Base-by-base conservation (phyloP, 345 rosid species). In the Cardamine occulta region DNA sequence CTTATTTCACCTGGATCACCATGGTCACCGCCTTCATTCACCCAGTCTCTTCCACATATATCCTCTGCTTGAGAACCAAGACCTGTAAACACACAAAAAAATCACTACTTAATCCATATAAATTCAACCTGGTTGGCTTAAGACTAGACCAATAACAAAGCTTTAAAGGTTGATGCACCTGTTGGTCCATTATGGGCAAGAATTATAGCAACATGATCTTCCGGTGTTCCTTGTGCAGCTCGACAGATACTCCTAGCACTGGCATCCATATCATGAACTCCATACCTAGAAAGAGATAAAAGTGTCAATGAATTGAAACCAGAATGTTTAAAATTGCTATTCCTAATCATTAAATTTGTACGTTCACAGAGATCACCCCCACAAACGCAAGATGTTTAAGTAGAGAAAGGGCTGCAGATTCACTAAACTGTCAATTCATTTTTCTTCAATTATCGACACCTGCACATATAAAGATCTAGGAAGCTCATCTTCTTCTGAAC, bases 141-240 rank as follows among this genome's bases (percentile, higher is more conserved):
- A 59, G 19, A 54, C 47, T 34, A 35, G 58, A 74, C 56, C 64
- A 70, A 45, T 60, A 48, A 29, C 52, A 48, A 24, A 68, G 85
- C 32, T 15, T 54, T 44, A 29, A 23, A 40, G 45, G 63, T 58
- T 62, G 32, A 68, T 31, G 65, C 54, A 86, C 98, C 96, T 75
- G 88, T 85, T 45, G 97, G 93, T 24, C 98, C 98, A 76, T 88
- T 89, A 78, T 91, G 98, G 1, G 96, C 93, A 77, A 91, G 98
- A 69, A 89, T 23, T 82, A 93, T 79, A 77, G 84, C 82, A 55
- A 84, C 73, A 77, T 91, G 97, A 82, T 88, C 96, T 69, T 85
- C 87, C 17, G 96, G 94, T 77, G 87, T 65, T 59, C 89, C 85
- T 62, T 42, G 23, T 32, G 94, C 90, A 49, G 90, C 88, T 11